Evolutionary conservation across 164 flowering plant species (phyloP), one percentile per base, ranked within the genome.

Genomic region (Chimonanthus salicifolius): DNA sequence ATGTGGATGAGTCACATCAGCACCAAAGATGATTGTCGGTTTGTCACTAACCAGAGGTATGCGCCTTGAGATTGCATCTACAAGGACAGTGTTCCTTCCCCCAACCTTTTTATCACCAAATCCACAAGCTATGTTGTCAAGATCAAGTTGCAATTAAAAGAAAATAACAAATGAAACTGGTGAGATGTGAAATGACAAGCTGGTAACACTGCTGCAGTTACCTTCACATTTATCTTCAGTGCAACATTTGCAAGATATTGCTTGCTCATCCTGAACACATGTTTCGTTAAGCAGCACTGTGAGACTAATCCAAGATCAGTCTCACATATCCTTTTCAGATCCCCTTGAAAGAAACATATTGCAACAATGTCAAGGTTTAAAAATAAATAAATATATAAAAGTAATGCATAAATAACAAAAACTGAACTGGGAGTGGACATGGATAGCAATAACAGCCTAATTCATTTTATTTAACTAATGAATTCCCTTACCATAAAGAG

Each of bases 1-100:
- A 67, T 91, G 98, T 20, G 99, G 98, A 83, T 95, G 97, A n/a
- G 98, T 93, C 46, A 95, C 99, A 86, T 95, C 98, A 74, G 99
- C 99, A 62, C 99, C 99, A 84, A 94, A 94, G 45, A 94, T 93
- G 45, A 95, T 95, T 4, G 98, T 94, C 10, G 99, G 99, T 5
- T 80, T 67, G 47, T 93, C 99, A 69, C 94, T 88, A 74, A 95
- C 93, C 7, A 91, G 77, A 49, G 99, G 98, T 49, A 95, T 90
- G 7, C 98, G 87, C 80, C 92, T 84, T 3, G 94, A 88, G 45
- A 95, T 6, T 2, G 99, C 99, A 93, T 95, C 99, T 76, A 84
- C 85, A 49, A 95, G 97, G 44, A 90, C 97, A 0, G 94, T 95
- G 68, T 95, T 95, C 76, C 97, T 83, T 62, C 99, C 99, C 5